Base-by-base conservation (phyloP, 306 rosid species). In the Cicer bijugum region DNA sequence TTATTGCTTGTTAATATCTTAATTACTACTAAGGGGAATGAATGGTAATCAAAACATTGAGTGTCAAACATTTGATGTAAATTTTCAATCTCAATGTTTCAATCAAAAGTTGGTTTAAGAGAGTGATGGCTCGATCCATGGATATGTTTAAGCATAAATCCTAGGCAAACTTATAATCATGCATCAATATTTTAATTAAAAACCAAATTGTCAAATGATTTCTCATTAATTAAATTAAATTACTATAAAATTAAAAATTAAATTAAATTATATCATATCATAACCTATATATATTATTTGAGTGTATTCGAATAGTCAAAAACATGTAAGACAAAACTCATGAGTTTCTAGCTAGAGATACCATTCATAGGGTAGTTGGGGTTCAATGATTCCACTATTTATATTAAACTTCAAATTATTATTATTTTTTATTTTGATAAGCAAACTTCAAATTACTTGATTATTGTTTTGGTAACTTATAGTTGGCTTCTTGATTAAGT, bases 71-170 rank as follows among this genome's bases (percentile, higher is more conserved):
- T 82, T 81, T 84, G 84, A 85, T 85, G 84, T 50, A 53, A 82
- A 60, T 64, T 86, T 81, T 76, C 37, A 85, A 86, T 86, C 86
- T 84, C 71, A 84, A 67, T 69, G 90, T 87, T 75, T 5, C 90
- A 57, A 75, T 91, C 95, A 77, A 37, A 83, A 83, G 89, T 87
- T 84, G 91, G 92, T 91, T 67, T 50, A 52, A 43, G 96, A 89
- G 38, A 83, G 82, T 67, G 93, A 91, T 58, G 70, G 78, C 66
- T 68, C 37, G 12, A 75, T 56, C 4, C 0, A 10, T 57, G 15
- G 11, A 57, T 57, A 57, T 81, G 85, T 64, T 86, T 88, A 88
- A 75, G 59, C 65, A 58, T 70, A 84, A 87, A 75, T 90, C 89
- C 73, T 79, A 79, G 79, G 70, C 28, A 72, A 55, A 82, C 82